Percentiles rank a stretch among this genome's conserved stretches.
phyloP scores from a whole-genome alignment of 2,329 filamentous ascomycete genomes.

The Lachnellula willkommii region DNA sequence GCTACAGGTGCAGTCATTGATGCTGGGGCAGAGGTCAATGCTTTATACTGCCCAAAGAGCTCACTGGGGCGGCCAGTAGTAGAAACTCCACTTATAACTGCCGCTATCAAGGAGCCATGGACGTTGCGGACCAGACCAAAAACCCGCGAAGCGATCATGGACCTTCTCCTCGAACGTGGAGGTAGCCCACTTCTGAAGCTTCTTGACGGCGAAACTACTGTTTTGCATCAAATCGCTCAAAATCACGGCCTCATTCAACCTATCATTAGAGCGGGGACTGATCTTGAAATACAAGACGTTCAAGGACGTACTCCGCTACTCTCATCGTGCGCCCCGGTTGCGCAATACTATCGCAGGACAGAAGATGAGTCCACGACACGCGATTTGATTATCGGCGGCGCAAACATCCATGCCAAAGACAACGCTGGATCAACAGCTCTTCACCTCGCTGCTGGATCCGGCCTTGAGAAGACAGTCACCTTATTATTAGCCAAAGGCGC shows the following conservation, averaged over 20 bases:
- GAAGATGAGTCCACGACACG: background rate
- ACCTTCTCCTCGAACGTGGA: background rate
- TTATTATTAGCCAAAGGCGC: background rate
- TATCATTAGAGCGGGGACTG: background rate
- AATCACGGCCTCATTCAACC: background rate
- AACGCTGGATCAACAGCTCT: slow-evolving; percentile 8
- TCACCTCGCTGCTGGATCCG: background rate
- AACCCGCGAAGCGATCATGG: background rate
- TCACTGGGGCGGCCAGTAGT: too few relatives aligned
- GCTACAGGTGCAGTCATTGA: background rate
- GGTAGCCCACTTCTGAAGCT: background rate
- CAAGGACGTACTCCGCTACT: slow-evolving; percentile 7
- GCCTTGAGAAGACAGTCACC: background rate
- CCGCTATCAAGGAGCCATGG: background rate
- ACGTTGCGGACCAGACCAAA: background rate
- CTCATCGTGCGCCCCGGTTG: background rate
- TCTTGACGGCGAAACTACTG: background rate
- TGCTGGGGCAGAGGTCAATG: slow-evolving; percentile 1
- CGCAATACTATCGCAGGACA: background rate
- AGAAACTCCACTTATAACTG: background rate
- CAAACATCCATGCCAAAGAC: slow-evolving; percentile 9
- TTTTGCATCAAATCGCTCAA: background rate
- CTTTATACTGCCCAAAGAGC: background rate
- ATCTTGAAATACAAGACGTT: slow-evolving; percentile 6
- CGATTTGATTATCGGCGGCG: slow-evolving; percentile 5